Evolutionary conservation across 768 basidiomycete species (phyloP), one percentile per base, ranked within the genome.

Genomic region (Austroboletus festivus): DNA sequence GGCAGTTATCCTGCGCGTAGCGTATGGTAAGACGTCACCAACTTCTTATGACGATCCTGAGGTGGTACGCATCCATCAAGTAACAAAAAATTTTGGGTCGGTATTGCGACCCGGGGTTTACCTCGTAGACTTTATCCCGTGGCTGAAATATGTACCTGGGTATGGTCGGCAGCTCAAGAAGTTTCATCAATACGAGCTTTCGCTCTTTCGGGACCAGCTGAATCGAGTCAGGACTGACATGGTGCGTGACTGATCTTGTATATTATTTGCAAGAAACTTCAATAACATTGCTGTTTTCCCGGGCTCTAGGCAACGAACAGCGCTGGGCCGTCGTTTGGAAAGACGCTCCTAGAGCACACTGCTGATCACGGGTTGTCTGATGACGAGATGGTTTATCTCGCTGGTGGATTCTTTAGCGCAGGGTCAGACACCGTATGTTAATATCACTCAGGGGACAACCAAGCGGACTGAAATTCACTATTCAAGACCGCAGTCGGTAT

Each of bases 321-420:
- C 2, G 48, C 55, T 13, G 47, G 37, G 15, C 34, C 45, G 10
- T 64, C 75, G 10, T 82, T 82, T 50, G 78, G 70, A 0, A 75
- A 72, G 58, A 77, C 76, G 48, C 71, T 83, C 21, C 57, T 82
- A 2, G 79, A 81, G 50, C 71, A 72, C 6, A 73, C 77, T 50
- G 51, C 59, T 2, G 74, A 77, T 40, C 73, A 78, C 21, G 73
- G 69, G 7, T 70, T 83, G 10, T 71, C 76, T 3, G 68, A 76
- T 41, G 67, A 76, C 44, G 80, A 83, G 50, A 72, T 73, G 5
- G 73, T 79, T 0, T 83, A 82, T 60, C 72, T 83, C 19, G 79
- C 77, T 2, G 82, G 81, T 1, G 70, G 70, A 31, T 73, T 83
- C 66, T 83, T 82, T 51, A 80, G 79, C n/a, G 81, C 81, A 9